Percentiles rank a stretch among this genome's conserved stretches.
Conservation (phyloP, 305 asterid species). For the Ajuga reptans region DNA sequence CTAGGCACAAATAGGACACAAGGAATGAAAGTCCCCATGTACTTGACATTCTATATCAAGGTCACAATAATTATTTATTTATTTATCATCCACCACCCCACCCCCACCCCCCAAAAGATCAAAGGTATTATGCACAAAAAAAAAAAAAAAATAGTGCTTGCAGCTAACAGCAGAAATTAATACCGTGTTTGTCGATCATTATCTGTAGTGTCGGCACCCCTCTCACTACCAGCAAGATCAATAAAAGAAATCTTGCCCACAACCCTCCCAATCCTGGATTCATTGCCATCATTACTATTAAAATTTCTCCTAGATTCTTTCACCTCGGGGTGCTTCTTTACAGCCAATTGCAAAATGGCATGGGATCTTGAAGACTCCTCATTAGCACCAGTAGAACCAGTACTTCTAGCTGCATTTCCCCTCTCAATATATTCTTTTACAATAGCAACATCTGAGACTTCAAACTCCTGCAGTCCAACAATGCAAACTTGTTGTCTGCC, state of each 20-base stretch:
- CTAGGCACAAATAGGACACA: neutral
- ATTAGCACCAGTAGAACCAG: conserved; percentile 96
- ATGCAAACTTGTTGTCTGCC: conserved; percentile 98
- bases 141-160: conserved; percentile 7
- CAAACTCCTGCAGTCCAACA: conserved; percentile 97
- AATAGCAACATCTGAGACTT: conserved; percentile 90
- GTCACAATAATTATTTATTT: neutral
- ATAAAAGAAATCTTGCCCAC: conserved; percentile 64
- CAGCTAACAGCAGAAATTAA: conserved; percentile 12
- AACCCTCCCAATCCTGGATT: conserved; percentile 49
- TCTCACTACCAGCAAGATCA: conserved; percentile 97
- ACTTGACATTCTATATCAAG: neutral
- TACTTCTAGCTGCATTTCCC: conserved; percentile 94
- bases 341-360: conserved; percentile 85
- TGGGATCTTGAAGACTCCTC: conserved; percentile 99
- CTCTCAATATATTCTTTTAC: conserved; percentile 93
- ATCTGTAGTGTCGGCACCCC: conserved; percentile 99
- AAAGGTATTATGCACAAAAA: neutral
- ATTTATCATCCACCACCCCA: no score
- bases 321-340: conserved; percentile 83
- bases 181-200: conserved; percentile 83
- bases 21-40: neutral
- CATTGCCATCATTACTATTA: conserved; percentile 57
- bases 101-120: neutral
- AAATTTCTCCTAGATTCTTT: conserved; percentile 69